Conservation (phyloP, 192 early-diverging fungal genomes). For the Chytriomyces sp. region DNA sequence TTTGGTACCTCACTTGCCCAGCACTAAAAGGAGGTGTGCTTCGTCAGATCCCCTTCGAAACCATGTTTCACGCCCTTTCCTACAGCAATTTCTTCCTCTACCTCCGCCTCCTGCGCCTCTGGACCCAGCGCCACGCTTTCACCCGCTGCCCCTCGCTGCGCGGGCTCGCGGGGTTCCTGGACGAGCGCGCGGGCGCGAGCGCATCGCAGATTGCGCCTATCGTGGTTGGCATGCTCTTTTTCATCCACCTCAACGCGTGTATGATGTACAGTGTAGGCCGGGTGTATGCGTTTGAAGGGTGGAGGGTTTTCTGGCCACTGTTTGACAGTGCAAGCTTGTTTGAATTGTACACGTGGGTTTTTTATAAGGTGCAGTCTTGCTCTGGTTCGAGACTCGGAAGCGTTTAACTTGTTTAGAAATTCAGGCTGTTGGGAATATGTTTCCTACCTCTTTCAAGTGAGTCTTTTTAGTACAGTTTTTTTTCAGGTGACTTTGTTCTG, state of each 20-base stretch:
- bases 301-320: neutral
- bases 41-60: conserved; percentile 18
- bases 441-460: conserved; percentile 15
- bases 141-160: neutral
- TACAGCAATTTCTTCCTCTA: neutral
- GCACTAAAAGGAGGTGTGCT: no score
- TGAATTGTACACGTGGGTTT: conserved; percentile 15
- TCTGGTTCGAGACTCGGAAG: neutral
- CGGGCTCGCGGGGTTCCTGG: neutral
- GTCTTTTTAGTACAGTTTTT: neutral
- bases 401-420: conserved; percentile 5
- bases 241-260: conserved; percentile 13
- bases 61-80: neutral
- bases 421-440: conserved; percentile 17
- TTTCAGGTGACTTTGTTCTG: no score
- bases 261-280: conserved; percentile 5
- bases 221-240: neutral
- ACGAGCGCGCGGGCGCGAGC: neutral
- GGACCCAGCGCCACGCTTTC: neutral
- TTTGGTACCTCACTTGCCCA: no score
- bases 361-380: conserved; percentile 11
- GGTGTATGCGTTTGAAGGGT: conserved; percentile 3
- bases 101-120: neutral
- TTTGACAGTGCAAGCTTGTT: neutral
- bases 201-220: neutral